Evolutionary conservation across 176 grass and related monocot species (phyloP).

Genomic region (Triticum dicoccoides): DNA sequence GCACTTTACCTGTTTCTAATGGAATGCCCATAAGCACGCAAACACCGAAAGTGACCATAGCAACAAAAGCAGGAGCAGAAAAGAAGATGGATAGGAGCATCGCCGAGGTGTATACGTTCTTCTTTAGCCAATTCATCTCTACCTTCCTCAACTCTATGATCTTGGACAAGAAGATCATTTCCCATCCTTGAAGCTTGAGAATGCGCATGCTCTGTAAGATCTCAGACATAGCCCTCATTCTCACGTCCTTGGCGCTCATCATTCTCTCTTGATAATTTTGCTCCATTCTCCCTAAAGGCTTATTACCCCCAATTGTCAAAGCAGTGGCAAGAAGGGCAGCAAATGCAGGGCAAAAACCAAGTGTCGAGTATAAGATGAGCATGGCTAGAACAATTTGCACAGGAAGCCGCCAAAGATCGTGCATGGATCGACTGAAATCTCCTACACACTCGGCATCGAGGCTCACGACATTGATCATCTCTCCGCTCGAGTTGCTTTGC

Average conservation of each 20-base stretch:
- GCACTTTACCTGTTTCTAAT: slow-evolving; percentile 63
- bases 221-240: slow-evolving; percentile 78
- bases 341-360: slow-evolving; percentile 45
- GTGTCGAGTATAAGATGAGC: slow-evolving; percentile 54
- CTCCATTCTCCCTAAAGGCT: slow-evolving; percentile 46
- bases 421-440: slow-evolving; percentile 59
- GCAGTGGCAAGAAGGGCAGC: slow-evolving; percentile 46
- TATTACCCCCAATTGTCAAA: slow-evolving; percentile 54
- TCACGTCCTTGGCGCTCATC: slow-evolving; percentile 68
- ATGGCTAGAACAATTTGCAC: slow-evolving; percentile 60
- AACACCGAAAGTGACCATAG: slow-evolving; percentile 55
- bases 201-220: slow-evolving; percentile 73
- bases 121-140: slow-evolving; percentile 65
- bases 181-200: slow-evolving; percentile 91
- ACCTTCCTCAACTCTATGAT: slow-evolving; percentile 56
- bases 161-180: slow-evolving; percentile 73
- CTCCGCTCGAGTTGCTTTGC: slow-evolving; percentile 60
- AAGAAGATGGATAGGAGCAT: slow-evolving; percentile 56
- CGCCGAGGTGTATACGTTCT: slow-evolving; percentile 42
- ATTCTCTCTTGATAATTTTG: slow-evolving; percentile 56
- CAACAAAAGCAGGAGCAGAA: slow-evolving; percentile 68
- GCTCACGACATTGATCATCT: slow-evolving; percentile 70
- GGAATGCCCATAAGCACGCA: slow-evolving; percentile 66
- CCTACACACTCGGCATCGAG: slow-evolving; percentile 54
- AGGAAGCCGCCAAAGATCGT: slow-evolving; percentile 70